A percentile compares a stretch with the other conserved stretches of the same genome.
phyloP scores from a whole-genome alignment of 768 basidiomycete genomes.

The Boletus rubroflammeus region DNA sequence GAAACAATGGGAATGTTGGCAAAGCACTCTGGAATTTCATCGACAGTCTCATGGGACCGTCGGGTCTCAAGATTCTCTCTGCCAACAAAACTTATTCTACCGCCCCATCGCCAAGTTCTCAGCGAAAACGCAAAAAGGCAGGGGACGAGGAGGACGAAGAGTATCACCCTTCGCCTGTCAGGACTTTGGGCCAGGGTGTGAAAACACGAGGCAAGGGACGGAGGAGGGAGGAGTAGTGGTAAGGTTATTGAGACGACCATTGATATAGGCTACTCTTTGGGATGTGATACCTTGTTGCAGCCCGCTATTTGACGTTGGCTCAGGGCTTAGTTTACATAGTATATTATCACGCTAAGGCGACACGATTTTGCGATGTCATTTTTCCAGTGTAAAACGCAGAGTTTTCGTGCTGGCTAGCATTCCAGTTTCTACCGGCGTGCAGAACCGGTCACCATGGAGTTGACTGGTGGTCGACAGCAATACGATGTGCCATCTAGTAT shows the following conservation, averaged over 20 bases:
- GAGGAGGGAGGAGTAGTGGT: conserved; percentile 14
- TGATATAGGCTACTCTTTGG: background rate
- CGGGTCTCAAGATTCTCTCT: conserved; percentile 30
- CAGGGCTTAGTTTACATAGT: background rate
- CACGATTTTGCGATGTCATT: background rate
- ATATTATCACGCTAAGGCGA: background rate
- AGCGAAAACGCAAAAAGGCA: conserved; percentile 31
- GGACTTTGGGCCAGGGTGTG: conserved; percentile 33
- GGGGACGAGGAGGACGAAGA: conserved; percentile 38
- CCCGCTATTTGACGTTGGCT: background rate
- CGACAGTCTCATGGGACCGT: conserved; percentile 36
- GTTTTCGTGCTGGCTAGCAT: background rate
- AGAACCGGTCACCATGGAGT: background rate
- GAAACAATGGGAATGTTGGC: conserved; percentile 55
- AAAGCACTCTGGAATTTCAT: conserved; percentile 59
- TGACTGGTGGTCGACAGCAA: background rate
- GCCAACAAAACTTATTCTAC: conserved; percentile 11
- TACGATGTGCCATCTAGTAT: background rate
- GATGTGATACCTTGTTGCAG: background rate
- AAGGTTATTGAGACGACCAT: background rate
- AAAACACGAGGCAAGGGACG: conserved; percentile 42
- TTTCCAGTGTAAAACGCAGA: background rate
- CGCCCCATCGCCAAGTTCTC: conserved; percentile 12
- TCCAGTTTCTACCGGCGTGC: background rate
- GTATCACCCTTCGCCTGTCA: conserved; percentile 46